A percentile compares a stretch with the other conserved stretches of the same genome.
phyloP scores from a whole-genome alignment of 2,329 filamentous ascomycete species.

The Aspergillus texensis region DNA sequence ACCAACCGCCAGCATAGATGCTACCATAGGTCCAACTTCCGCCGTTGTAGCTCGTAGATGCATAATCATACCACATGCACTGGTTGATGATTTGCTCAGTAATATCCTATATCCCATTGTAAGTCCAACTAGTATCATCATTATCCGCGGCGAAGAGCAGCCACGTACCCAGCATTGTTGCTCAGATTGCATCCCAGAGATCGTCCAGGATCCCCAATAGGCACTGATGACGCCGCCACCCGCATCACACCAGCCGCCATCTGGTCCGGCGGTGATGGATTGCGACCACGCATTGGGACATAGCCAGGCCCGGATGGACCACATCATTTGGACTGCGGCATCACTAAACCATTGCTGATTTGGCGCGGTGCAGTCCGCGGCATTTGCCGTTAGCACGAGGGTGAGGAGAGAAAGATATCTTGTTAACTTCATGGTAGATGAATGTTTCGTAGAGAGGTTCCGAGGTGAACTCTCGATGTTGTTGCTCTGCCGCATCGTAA shows the following conservation, averaged over 20 bases:
- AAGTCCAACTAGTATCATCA: neutral
- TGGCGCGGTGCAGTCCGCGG: slow-evolving; percentile 11
- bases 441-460: neutral
- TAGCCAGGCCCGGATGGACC: slow-evolving; percentile 13
- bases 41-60: slow-evolving; percentile 10
- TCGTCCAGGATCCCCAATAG: slow-evolving; percentile 10
- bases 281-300: slow-evolving; percentile 13
- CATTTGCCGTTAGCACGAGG: slow-evolving; percentile 2
- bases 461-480: neutral
- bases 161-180: slow-evolving; percentile 13
- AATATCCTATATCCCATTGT: slow-evolving; percentile 5
- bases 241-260: slow-evolving; percentile 12
- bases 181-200: slow-evolving; percentile 11
- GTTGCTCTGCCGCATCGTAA: neutral
- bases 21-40: slow-evolving; percentile 10
- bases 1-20: slow-evolving; percentile 14
- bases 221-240: slow-evolving; percentile 10
- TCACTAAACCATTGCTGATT: slow-evolving; percentile 12
- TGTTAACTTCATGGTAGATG: slow-evolving; percentile 4
- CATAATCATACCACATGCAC: slow-evolving; percentile 16
- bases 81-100: slow-evolving; percentile 16
- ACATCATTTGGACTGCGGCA: slow-evolving; percentile 14
- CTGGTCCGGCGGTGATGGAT: slow-evolving; percentile 7
- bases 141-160: neutral
- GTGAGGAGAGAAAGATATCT: slow-evolving; percentile 1